Percentiles rank a stretch among this genome's conserved stretches.
Evolutionary conservation across 2,329 filamentous ascomycete species (phyloP).

Genomic region (Ophiostoma pallidulum): DNA sequence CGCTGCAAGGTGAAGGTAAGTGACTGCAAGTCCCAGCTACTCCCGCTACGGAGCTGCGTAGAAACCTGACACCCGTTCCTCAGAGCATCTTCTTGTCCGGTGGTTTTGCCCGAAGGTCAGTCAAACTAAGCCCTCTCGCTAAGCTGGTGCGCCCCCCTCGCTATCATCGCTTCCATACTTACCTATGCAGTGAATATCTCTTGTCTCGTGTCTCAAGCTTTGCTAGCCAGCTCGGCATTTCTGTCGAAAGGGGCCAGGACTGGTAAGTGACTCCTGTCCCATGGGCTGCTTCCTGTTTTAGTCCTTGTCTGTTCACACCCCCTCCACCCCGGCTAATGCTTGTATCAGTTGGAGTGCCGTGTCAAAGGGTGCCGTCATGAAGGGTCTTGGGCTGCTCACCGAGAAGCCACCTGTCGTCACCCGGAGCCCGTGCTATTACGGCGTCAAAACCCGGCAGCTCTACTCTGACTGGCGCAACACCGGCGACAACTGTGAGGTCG

Average conservation of each 20-base stretch:
- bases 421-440: conserved; percentile 17
- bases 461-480: conserved; percentile 16
- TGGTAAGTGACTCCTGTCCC: conserved; percentile 11
- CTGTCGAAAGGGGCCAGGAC: conserved; percentile 18
- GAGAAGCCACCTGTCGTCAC: conserved; percentile 15
- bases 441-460: conserved; percentile 17
- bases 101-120: conserved; percentile 17
- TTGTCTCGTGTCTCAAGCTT: conserved; percentile 16
- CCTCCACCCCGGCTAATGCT: too few species aligned
- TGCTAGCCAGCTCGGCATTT: conserved; percentile 13
- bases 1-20: conserved; percentile 17
- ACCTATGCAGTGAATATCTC: conserved; percentile 17
- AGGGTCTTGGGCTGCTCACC: conserved; percentile 20
- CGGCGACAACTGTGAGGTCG: conserved; percentile 11
- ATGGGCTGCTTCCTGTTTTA: background rate
- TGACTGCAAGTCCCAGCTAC: background rate
- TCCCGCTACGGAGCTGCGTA: background rate
- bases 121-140: background rate
- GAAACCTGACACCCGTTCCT: background rate
- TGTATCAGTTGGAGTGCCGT: conserved; percentile 20
- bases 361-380: conserved; percentile 20
- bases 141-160: too few species aligned
- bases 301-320: too few species aligned
- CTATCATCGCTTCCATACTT: too few species aligned
- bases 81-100: conserved; percentile 22